Base-by-base conservation (phyloP, 306 rosid genomes). In the Fragaria vesca region DNA sequence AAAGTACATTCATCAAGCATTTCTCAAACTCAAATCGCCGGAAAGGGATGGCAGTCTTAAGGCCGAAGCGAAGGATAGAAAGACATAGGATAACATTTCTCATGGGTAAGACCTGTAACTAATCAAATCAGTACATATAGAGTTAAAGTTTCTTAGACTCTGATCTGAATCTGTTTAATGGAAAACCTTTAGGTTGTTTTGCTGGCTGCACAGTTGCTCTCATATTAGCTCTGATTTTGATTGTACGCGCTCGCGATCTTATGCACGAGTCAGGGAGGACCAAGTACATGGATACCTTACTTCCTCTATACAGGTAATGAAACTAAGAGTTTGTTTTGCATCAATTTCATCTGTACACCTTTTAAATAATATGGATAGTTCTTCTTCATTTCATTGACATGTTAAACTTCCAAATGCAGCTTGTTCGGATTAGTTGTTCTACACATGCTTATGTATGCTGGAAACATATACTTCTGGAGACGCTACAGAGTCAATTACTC, bases 381-480 rank as follows among this genome's bases (percentile, higher is more conserved):
- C 20, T n/a, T n/a, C 28, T 21, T 9, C 24, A 73, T 43, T 43
- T n/a, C 20, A 4, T 15, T 9, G 77, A 72, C 47, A 70, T 74
- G 57, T 55, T 32, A 55, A 79, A 67, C 43, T 32, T 82, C 24
- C 8, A 62, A 28, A 12, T 80, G 89, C 91, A 90, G 97, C 79
- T 81, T 90, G 79, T 92, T 91, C 66, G 91, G 88, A 48, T 90
- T 90, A 63, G 72, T 92, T 17, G 87, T 90, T 36, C 78, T 88
- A 57, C 97, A 92, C 90, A 83, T 90, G 86, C 55, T 92, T 42
- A 85, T 90, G 93, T 92, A 85, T 78, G 91, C 91, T 26, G 86
- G 81, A 20, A 86, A 90, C 51, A 76, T 85, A 58, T 90, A 75
- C 85, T 87, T 83, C 69, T 92, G 93, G 94, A 81, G 83, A 76